Conservation (phyloP, 441 rosid genomes). For the Populus hybrid region DNA sequence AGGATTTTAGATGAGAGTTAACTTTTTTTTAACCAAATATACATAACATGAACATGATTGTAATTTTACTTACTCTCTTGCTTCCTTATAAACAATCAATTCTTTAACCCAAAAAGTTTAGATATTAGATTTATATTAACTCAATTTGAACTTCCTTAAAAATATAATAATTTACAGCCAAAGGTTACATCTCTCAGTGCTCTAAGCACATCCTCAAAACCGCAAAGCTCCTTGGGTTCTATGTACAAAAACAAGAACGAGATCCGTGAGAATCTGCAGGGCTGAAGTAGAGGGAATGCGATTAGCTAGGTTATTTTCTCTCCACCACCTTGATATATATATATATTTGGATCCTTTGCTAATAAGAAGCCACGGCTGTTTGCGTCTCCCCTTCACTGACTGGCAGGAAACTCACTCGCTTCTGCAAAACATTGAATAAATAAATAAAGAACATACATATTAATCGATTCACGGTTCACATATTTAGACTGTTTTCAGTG, state of each 20-base stretch:
- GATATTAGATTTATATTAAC: no score
- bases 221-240: conserved; percentile 12
- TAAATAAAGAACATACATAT: no score
- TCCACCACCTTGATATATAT: background rate
- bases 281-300: conserved; percentile 8
- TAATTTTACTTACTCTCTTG: no score
- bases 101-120: no score
- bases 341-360: background rate
- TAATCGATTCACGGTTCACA: no score
- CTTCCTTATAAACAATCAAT: no score
- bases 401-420: conserved; percentile 74
- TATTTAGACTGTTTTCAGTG: no score
- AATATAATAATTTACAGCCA: background rate
- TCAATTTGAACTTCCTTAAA: no score
- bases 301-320: background rate
- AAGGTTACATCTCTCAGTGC: conserved; percentile 17
- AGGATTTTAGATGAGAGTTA: no score
- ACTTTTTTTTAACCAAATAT: no score
- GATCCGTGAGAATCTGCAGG: conserved; percentile 4
- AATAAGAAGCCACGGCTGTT: conserved; percentile 53
- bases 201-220: conserved; percentile 15
- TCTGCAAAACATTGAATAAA: conserved; percentile 41
- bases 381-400: conserved; percentile 55
- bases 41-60: no score
- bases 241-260: conserved; percentile 16